Evolutionary conservation across 306 rosid genomes (phyloP).

Genomic region (Cicer yamashitae): DNA sequence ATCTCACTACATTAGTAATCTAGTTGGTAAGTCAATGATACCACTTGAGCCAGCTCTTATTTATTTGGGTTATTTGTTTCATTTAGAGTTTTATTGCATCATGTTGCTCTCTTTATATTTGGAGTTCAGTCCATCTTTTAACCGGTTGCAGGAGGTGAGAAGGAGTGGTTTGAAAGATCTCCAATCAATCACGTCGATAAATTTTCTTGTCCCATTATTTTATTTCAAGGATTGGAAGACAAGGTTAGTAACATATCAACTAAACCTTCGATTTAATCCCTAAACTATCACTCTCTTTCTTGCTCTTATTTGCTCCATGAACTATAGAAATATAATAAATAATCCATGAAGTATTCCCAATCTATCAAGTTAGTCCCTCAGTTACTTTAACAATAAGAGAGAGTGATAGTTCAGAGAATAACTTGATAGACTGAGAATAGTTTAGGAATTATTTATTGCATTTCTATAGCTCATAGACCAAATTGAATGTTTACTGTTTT

Average conservation of each 20-base stretch:
- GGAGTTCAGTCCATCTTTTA: constrained; percentile 36
- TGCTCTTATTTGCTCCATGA: neutral
- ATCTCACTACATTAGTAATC: constrained; percentile 75
- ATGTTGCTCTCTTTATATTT: constrained; percentile 28
- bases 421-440: neutral
- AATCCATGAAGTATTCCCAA: neutral
- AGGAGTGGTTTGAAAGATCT: constrained; percentile 69
- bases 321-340: neutral
- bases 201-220: constrained; percentile 86
- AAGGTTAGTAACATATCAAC: constrained; percentile 57
- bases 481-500: neutral
- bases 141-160: constrained; percentile 68
- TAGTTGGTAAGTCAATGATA: constrained; percentile 69
- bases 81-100: constrained; percentile 20
- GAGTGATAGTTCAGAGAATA: neutral
- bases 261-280: too few relatives aligned
- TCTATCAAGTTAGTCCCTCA: neutral
- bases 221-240: constrained; percentile 96
- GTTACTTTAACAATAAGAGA: neutral
- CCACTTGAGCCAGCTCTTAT: constrained; percentile 3
- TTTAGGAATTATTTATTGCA: neutral
- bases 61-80: constrained; percentile 13
- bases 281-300: too few relatives aligned
- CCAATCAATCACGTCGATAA: constrained; percentile 81
- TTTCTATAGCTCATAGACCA: neutral